Evolutionary conservation across 2,329 filamentous ascomycete genomes (phyloP), one percentile per base, ranked within the genome.

Genomic region (Fusarium vanettenii): DNA sequence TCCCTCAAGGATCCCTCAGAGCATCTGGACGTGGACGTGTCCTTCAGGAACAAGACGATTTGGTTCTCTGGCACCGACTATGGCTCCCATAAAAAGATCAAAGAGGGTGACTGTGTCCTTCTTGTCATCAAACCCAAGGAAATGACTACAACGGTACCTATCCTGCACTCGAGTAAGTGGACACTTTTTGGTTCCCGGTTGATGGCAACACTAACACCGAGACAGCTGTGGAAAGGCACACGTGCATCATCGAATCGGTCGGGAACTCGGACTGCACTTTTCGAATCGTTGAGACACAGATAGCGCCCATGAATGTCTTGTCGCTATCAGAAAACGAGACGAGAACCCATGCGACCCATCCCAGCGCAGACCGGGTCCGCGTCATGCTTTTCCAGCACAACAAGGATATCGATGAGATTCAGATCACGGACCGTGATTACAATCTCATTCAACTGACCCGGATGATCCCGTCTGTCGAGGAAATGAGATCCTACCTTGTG

Each of bases 391-490:
- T 78, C 22, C 73, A 74, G 8, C 77, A 78, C 39, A 71, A 61
- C 18, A 65, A 72, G 33, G 76, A 81, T 27, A 48, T 81, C 6
- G 78, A 80, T 22, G 67, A 62, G 6, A 64, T 82, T 5, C 22
- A 70, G 9, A 11, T 5, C 0, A 1, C 1, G 7, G 50, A 76
- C 0, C 75, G 72, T 29, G 57, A 64, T n/a, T 8, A 59, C 2
- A 70, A 76, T 6, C 75, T 90, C 63, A 79, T 82, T 5, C 79
- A 91, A 10, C 73, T 89, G 22, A 82, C 94, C 0, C 85, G 90
- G 14, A 86, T 88, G 1, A 84, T 95, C 4, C 93, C 94, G 0
- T 82, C 87, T 1, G 88, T 95, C 5, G 78, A 84, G 14, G 84
- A 89, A 0, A 91, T 95, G 87, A 85, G 84, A 74, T 56, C 79